phyloP scores from a whole-genome alignment of 768 basidiomycete genomes.

The Dentipellis fragilis region DNA sequence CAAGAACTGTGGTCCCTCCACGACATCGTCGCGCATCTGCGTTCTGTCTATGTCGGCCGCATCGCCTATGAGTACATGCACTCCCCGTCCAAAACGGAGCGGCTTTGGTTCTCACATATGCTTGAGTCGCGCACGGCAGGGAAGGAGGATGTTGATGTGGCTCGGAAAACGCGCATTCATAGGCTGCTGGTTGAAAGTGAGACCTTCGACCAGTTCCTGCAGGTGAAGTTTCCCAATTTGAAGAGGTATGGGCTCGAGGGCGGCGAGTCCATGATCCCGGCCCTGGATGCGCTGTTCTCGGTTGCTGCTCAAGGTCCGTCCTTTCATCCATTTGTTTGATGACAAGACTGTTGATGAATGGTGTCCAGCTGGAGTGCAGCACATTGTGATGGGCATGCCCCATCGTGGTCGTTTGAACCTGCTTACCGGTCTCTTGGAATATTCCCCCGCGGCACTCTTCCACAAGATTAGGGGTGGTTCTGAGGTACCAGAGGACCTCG shows the following conservation, averaged over 20 bases:
- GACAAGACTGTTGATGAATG: neutral
- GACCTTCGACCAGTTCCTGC: slow-evolving; percentile 76
- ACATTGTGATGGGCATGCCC: slow-evolving; percentile 77
- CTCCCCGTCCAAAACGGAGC: slow-evolving; percentile 74
- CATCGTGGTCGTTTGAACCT: slow-evolving; percentile 84
- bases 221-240: slow-evolving; percentile 81
- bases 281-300: slow-evolving; percentile 67
- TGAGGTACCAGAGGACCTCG: slow-evolving; percentile 58
- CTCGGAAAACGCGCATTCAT: slow-evolving; percentile 47
- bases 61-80: slow-evolving; percentile 95
- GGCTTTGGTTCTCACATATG: slow-evolving; percentile 81
- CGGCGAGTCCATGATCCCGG: slow-evolving; percentile 89
- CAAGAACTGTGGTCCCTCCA: slow-evolving; percentile 55
- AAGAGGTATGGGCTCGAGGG: slow-evolving; percentile 87
- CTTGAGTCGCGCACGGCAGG: slow-evolving; percentile 53
- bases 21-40: slow-evolving; percentile 62
- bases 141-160: slow-evolving; percentile 16
- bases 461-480: slow-evolving; percentile 79
- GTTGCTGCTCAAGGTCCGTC: slow-evolving; percentile 47
- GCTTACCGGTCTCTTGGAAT: slow-evolving; percentile 66
- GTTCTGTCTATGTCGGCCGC: slow-evolving; percentile 67
- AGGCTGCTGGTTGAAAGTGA: slow-evolving; percentile 66
- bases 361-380: slow-evolving; percentile 46
- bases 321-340: neutral
- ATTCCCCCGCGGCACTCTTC: slow-evolving; percentile 61